Evolutionary conservation across 495 filamentous ascomycete genomes (phyloP).

Genomic region (Beverwykella pulmonaria): DNA sequence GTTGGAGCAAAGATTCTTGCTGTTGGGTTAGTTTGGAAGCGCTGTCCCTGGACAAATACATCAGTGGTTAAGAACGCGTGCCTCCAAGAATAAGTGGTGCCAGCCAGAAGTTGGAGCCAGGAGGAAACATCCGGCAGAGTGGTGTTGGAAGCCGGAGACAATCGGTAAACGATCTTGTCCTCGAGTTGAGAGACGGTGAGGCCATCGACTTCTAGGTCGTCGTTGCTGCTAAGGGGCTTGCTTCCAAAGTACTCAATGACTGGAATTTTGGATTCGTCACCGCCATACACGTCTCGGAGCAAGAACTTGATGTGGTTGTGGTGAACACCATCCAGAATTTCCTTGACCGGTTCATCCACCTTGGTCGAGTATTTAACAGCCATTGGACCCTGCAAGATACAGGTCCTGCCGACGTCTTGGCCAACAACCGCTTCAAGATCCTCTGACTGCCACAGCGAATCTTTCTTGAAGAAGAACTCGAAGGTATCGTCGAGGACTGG

Average conservation of each 20-base stretch:
- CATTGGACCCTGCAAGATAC: constrained; percentile 94
- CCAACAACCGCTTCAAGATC: constrained; percentile 93
- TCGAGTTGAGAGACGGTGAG: constrained; percentile 74
- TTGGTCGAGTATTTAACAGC: constrained; percentile 86
- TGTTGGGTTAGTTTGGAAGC: constrained; percentile 96
- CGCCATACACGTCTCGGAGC: constrained; percentile 76
- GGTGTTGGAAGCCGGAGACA: constrained; percentile 70
- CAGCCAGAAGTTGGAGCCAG: constrained; percentile 91
- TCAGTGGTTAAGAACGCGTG: constrained; percentile 98
- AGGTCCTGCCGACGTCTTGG: constrained; percentile 91
- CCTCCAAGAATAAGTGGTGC: constrained; percentile 80
- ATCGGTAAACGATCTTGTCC: constrained; percentile 75
- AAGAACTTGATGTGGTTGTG: constrained; percentile 78
- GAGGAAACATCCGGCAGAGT: constrained; percentile 74
- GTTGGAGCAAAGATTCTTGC: constrained; percentile 84
- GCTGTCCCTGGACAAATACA: constrained; percentile 90
- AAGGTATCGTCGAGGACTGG: constrained; percentile 92
- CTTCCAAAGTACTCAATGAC: constrained; percentile 94
- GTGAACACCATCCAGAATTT: constrained; percentile 90
- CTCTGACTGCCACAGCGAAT: constrained; percentile 99
- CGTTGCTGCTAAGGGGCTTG: constrained; percentile 57
- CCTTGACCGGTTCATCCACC: constrained; percentile 89
- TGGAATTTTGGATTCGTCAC: constrained; percentile 73
- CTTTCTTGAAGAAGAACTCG: constrained; percentile 99
- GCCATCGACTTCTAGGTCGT: constrained; percentile 72